Conservation (phyloP, 108 stramenopile genomes). For the Bacterosira constricta region DNA sequence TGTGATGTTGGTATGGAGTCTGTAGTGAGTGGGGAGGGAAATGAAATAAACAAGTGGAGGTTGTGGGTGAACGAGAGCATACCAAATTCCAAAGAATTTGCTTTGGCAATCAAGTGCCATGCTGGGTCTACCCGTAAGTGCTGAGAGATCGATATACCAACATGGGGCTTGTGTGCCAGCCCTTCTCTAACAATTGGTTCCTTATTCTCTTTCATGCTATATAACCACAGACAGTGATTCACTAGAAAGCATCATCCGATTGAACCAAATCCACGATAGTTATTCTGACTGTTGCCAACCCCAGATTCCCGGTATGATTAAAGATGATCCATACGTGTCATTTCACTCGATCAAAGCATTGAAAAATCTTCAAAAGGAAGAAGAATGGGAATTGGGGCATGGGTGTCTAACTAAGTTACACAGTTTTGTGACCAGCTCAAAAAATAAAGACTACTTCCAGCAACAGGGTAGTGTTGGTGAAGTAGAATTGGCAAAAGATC, state of each 20-base stretch:
- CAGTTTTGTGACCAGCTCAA: slow-evolving; percentile 29
- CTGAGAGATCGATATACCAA: background rate
- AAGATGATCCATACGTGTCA: slow-evolving; percentile 49
- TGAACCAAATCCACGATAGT: slow-evolving; percentile 38
- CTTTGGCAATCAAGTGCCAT: slow-evolving; percentile 50
- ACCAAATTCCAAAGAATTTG: slow-evolving; percentile 53
- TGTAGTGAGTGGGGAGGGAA: background rate
- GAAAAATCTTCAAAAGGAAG: slow-evolving; percentile 28
- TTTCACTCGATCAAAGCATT: slow-evolving; percentile 49
- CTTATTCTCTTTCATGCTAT: background rate
- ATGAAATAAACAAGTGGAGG: slow-evolving; percentile 12
- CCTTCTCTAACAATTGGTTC: background rate
- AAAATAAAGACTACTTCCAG: slow-evolving; percentile 28
- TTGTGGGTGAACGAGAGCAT: slow-evolving; percentile 31
- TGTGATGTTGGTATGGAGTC: slow-evolving; percentile 22
- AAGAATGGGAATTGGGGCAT: slow-evolving; percentile 28
- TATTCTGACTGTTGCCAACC: slow-evolving; percentile 12
- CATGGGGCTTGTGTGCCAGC: background rate
- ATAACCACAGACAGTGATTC: slow-evolving; percentile 35
- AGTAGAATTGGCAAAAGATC: background rate
- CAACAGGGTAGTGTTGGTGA: background rate
- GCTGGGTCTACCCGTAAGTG: slow-evolving; percentile 54
- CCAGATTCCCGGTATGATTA: slow-evolving; percentile 22
- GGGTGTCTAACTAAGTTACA: slow-evolving; percentile 40
- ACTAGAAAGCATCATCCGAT: slow-evolving; percentile 23